These are phyloP conservation scores for Gastroboletus turbinatus DNA, from an alignment of 1,284 basidiomycete genomes.

Conservation along the genomic window DNA sequence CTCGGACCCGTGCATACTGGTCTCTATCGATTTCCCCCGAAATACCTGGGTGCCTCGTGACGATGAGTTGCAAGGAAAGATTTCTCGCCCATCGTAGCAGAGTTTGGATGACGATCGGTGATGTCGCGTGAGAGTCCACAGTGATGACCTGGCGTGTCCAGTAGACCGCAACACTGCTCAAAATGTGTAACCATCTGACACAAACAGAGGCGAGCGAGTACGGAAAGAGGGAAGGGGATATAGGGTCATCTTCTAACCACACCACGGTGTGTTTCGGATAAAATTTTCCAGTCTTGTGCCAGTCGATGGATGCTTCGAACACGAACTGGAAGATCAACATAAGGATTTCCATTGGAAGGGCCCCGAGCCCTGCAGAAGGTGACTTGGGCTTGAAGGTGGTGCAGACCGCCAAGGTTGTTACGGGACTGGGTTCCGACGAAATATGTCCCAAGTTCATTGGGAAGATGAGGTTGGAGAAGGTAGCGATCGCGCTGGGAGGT, in stretches of 20 bases:
- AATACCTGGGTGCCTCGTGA: background rate
- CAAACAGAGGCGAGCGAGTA: slow-evolving; percentile 17
- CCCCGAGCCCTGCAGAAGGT: background rate
- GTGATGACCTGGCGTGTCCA: slow-evolving; percentile 18
- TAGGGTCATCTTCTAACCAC: slow-evolving; percentile 12
- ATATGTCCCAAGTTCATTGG: too few species aligned
- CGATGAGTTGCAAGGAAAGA: slow-evolving; percentile 6
- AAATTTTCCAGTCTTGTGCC: background rate
- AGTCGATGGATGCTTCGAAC: slow-evolving; percentile 4
- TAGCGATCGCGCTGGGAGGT: background rate
- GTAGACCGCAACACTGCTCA: slow-evolving; percentile 10
- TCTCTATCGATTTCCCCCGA: background rate
- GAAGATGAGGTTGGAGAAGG: background rate
- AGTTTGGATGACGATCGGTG: background rate
- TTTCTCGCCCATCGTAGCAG: background rate
- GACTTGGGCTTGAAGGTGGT: background rate
- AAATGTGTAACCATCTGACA: slow-evolving; percentile 14
- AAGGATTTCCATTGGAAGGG: slow-evolving; percentile 11
- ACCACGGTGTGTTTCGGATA: background rate
- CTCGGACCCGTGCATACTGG: background rate
- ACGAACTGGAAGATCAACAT: slow-evolving; percentile 5
- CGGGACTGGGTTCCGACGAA: background rate
- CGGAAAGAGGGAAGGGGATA: slow-evolving; percentile 15
- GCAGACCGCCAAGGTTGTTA: background rate
- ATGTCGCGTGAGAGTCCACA: slow-evolving; percentile 2